Conservation (phyloP, 768 basidiomycete species). For the Hemileccinum impolitum region DNA sequence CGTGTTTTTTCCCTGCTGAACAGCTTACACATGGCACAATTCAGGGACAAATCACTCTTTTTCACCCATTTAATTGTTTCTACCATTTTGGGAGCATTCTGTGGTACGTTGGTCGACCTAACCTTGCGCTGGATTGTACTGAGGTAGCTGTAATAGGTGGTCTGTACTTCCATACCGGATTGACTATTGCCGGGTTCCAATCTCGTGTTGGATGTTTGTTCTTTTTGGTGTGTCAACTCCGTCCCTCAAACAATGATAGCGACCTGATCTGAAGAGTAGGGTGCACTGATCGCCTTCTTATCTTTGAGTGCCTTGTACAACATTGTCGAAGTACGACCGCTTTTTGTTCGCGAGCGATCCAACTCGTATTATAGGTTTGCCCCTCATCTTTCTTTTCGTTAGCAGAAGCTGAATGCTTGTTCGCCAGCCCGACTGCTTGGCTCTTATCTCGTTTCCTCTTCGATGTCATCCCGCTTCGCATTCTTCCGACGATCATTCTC, state of each 20-base stretch:
- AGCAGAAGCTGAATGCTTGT: neutral
- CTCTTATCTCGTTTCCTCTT: conserved; percentile 83
- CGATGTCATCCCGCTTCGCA: conserved; percentile 83
- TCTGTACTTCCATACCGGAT: conserved; percentile 75
- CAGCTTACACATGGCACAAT: neutral
- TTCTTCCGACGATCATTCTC: conserved; percentile 87
- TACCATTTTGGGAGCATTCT: conserved; percentile 78
- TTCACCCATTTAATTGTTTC: conserved; percentile 73
- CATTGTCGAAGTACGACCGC: conserved; percentile 73
- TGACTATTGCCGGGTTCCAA: conserved; percentile 90
- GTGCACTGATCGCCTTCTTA: conserved; percentile 88
- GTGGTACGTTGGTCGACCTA: conserved; percentile 46
- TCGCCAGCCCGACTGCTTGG: conserved; percentile 80
- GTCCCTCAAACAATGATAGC: neutral
- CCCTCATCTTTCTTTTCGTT: neutral
- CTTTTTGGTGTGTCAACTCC: conserved; percentile 61
- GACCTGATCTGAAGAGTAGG: conserved; percentile 41
- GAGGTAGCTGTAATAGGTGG: conserved; percentile 51
- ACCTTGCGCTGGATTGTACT: neutral
- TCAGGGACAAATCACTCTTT: conserved; percentile 81
- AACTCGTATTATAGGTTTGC: conserved; percentile 78
- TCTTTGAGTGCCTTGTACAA: conserved; percentile 89
- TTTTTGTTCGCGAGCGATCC: conserved; percentile 89
- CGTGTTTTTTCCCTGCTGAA: neutral
- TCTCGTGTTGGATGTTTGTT: conserved; percentile 91